Conservation (phyloP, 306 rosid species). For the Pyrus pyrifolia region DNA sequence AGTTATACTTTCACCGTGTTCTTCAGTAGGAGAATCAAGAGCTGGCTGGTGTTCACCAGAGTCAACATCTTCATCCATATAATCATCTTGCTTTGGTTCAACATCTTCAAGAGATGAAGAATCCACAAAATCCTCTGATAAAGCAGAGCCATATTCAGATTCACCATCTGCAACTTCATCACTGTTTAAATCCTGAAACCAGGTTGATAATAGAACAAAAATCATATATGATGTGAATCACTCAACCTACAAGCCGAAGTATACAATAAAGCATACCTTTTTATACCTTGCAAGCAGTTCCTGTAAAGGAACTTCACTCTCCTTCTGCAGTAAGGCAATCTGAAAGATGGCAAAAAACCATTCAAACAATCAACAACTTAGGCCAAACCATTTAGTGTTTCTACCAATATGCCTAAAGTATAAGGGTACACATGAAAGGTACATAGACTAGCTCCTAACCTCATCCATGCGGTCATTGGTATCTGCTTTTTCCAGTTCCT, state of each 20-base stretch:
- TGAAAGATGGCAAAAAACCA: slow-evolving; percentile 27
- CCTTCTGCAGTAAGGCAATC: slow-evolving; percentile 86
- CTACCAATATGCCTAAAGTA: neutral
- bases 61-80: slow-evolving; percentile 46
- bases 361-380: slow-evolving; percentile 6
- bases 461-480: slow-evolving; percentile 58
- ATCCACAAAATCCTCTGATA: slow-evolving; percentile 45
- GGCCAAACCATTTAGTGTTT: neutral
- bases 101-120: slow-evolving; percentile 47
- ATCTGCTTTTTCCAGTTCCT: slow-evolving; percentile 70
- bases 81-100: slow-evolving; percentile 33
- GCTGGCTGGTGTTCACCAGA: slow-evolving; percentile 32
- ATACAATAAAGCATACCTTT: slow-evolving; percentile 56
- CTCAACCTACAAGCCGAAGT: slow-evolving; percentile 22
- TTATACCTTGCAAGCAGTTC: slow-evolving; percentile 92
- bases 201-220: slow-evolving; percentile 6
- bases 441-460: slow-evolving; percentile 41
- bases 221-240: slow-evolving; percentile 11
- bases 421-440: slow-evolving; percentile 2
- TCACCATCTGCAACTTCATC: slow-evolving; percentile 45
- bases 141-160: slow-evolving; percentile 60
- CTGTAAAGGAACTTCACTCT: slow-evolving; percentile 82
- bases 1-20: slow-evolving; percentile 28
- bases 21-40: slow-evolving; percentile 41
- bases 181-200: slow-evolving; percentile 40